These are phyloP conservation scores for Penicillium sp. DNA, from an alignment of 2,329 filamentous ascomycete genomes.

Conservation along the genomic window DNA sequence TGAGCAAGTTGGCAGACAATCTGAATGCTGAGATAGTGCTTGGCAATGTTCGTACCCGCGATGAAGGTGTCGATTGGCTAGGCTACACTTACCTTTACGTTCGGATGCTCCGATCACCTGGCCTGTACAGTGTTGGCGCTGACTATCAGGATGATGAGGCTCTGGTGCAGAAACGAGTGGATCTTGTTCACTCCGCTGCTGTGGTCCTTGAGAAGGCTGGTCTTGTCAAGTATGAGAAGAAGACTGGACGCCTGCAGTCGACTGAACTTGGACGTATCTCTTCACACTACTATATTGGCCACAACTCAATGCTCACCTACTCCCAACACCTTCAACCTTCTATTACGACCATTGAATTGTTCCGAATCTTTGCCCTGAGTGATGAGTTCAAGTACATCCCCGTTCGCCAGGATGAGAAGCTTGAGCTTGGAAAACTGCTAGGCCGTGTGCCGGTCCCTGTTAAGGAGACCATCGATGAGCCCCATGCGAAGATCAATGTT, in stretches of 20 bases:
- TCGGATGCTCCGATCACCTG: slow-evolving; percentile 92
- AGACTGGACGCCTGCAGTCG: slow-evolving; percentile 79
- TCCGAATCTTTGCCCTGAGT: slow-evolving; percentile 92
- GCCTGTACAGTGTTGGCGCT: slow-evolving; percentile 89
- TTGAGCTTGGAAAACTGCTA: slow-evolving; percentile 89
- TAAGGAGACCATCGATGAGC: slow-evolving; percentile 95
- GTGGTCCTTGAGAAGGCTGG: slow-evolving; percentile 81
- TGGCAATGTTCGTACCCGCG: slow-evolving; percentile 84
- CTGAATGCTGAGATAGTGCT: slow-evolving; percentile 95
- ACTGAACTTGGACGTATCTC: slow-evolving; percentile 94
- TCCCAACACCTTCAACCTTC: slow-evolving; percentile 92
- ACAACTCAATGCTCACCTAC: slow-evolving; percentile 95
- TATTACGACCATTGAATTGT: slow-evolving; percentile 90
- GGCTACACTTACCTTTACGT: slow-evolving; percentile 98
- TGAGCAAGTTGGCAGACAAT: slow-evolving; percentile 90
- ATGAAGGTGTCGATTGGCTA: slow-evolving; percentile 98
- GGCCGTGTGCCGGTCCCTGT: slow-evolving; percentile 90
- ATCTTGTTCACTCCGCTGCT: slow-evolving; percentile 91
- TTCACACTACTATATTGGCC: slow-evolving; percentile 97
- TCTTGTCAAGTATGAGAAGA: slow-evolving; percentile 93
- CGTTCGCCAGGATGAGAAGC: slow-evolving; percentile 93
- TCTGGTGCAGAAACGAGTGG: slow-evolving; percentile 94
- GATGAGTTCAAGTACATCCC: slow-evolving; percentile 99
- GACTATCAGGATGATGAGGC: slow-evolving; percentile 93
- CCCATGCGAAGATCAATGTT: slow-evolving; percentile 97